A percentile compares a stretch with the other conserved stretches of the same genome.
phyloP scores from a whole-genome alignment of 2,329 filamentous ascomycete species.

The Trichoderma sp. region DNA sequence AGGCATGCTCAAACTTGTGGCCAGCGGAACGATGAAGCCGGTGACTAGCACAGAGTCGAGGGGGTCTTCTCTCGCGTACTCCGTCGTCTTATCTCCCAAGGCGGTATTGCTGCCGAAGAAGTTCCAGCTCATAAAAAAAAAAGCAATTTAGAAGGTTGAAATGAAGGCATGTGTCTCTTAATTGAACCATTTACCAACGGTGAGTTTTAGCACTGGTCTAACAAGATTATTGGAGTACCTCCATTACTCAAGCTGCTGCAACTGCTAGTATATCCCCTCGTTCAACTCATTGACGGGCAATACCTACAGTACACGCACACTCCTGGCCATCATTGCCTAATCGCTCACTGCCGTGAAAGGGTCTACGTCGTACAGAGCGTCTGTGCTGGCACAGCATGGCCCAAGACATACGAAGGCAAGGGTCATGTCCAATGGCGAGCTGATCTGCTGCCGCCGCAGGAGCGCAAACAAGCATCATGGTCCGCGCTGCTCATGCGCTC shows the following conservation, averaged over 20 bases:
- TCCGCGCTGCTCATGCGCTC: neutral
- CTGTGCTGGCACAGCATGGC: conserved; percentile 11
- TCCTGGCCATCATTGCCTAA: neutral
- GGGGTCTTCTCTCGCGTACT: conserved; percentile 10
- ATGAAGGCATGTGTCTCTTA: conserved; percentile 1
- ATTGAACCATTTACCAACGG: neutral
- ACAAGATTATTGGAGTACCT: neutral
- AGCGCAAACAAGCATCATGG: conserved; percentile 6
- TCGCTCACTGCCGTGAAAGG: neutral
- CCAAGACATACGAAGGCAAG: neutral
- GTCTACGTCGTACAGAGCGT: neutral
- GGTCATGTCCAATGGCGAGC: conserved; percentile 15
- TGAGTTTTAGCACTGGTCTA: neutral
- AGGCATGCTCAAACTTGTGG: conserved; percentile 6
- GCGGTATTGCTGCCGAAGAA: conserved; percentile 10
- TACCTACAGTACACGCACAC: neutral
- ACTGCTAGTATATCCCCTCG: neutral
- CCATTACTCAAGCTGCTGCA: neutral
- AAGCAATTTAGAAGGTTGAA: conserved; percentile 10
- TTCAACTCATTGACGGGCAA: neutral
- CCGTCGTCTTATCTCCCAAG: conserved; percentile 2
- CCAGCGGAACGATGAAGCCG: conserved; percentile 20
- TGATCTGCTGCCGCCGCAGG: conserved; percentile 18
- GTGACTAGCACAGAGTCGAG: conserved; percentile 5
- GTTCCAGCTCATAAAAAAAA: neutral